Conservation (phyloP, 371 early-diverging fungal genomes). For the Mortierella polycephala region DNA sequence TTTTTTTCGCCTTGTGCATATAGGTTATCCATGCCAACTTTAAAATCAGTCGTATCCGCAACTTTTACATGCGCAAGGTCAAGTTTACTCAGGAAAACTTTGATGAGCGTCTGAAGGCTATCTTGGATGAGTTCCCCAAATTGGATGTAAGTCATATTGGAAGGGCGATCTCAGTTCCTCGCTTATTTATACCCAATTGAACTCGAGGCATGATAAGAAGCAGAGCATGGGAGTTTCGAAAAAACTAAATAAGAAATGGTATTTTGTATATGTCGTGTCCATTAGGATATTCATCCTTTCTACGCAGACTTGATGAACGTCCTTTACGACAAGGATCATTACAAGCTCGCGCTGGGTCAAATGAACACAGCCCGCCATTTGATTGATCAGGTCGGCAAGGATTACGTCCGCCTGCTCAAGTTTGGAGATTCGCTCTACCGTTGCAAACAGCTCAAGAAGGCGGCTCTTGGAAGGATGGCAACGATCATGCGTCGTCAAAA, state of each 20-base stretch:
- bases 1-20: too few species aligned
- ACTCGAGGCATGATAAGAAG: background rate
- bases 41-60: constrained; percentile 85
- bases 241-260: background rate
- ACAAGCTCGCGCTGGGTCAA: constrained; percentile 99
- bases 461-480: constrained; percentile 99
- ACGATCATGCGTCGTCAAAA: constrained; percentile 99
- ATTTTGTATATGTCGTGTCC: too few species aligned
- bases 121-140: constrained; percentile 98
- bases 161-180: too few species aligned
- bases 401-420: constrained; percentile 98
- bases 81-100: constrained; percentile 99
- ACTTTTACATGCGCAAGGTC: constrained; percentile 99
- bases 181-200: too few species aligned
- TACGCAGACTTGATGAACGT: constrained; percentile 99
- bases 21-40: constrained; percentile 56
- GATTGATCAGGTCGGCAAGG: constrained; percentile 97
- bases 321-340: constrained; percentile 99
- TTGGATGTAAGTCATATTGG: constrained; percentile 82
- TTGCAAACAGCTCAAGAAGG: constrained; percentile 99
- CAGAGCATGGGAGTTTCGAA: background rate
- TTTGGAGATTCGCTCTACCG: constrained; percentile 99
- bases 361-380: constrained; percentile 97
- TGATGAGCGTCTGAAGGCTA: constrained; percentile 94
- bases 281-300: constrained; percentile 99